A percentile compares a stretch with the other conserved stretches of the same genome.
Conservation (phyloP, 1,139 yeast genomes). For the Petasospora rhodanensis region DNA sequence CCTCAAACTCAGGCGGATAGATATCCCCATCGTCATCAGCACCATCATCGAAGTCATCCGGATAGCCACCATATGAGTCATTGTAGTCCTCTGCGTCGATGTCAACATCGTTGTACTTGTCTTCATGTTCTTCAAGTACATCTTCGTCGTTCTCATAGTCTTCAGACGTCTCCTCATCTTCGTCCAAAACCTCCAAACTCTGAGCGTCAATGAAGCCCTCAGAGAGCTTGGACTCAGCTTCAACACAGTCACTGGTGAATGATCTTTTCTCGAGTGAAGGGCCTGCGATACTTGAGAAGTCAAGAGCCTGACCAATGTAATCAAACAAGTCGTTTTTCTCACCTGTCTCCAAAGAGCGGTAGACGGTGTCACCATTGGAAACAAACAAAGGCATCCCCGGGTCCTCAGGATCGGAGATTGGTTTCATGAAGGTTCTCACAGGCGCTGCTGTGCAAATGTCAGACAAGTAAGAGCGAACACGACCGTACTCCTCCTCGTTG, state of each 20-base stretch:
- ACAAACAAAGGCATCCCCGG: conserved; percentile 10
- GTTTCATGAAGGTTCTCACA: conserved; percentile 13
- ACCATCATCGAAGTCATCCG: not conserved
- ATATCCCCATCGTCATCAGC: no score
- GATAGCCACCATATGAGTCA: no score
- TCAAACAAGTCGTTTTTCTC: conserved; percentile 18
- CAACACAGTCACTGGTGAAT: not conserved
- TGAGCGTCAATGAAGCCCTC: no score
- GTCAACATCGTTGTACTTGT: conserved; percentile 1
- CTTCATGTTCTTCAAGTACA: conserved; percentile 1
- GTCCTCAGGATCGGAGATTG: conserved; percentile 10
- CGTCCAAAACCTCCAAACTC: no score
- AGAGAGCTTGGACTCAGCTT: no score
- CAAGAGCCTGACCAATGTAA: conserved; percentile 13
- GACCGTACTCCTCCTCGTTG: conserved; percentile 13
- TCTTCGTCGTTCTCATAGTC: conserved; percentile 2
- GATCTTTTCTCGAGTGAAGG: conserved; percentile 2
- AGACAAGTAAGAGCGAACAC: conserved; percentile 9
- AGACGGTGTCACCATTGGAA: conserved; percentile 16
- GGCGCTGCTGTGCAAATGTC: conserved; percentile 16
- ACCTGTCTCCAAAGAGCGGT: conserved; percentile 17
- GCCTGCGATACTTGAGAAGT: conserved; percentile 4
- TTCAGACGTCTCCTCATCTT: no score
- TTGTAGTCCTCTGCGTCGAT: no score
- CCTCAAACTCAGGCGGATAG: no score